Base-by-base conservation (phyloP, 164 flowering plant genomes). In the Annona squamosa region DNA sequence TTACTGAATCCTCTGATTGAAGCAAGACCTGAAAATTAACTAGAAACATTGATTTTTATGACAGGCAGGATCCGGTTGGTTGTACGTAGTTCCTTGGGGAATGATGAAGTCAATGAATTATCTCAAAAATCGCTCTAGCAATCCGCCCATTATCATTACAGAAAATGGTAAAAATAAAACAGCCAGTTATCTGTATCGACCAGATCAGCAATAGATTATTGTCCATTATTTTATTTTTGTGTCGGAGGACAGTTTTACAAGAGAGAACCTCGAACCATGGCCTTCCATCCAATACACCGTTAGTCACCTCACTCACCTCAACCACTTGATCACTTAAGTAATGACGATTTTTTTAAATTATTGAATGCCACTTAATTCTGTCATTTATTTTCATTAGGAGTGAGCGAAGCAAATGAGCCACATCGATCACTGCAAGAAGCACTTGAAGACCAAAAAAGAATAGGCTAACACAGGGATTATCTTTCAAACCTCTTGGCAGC, bases 51-150 rank as follows among this genome's bases (percentile, higher is more conserved):
- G 17, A 37, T 18, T 81, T 63, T 10, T 43, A 44, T 12, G 37
- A 57, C 81, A 92, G 97, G 97, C 91, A 48, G 97, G 93, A 73
- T 94, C 97, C 71, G 75, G 81, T 4, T 94, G 97, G 97, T 90
- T 94, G 46, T 92, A 88, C 73, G 78, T 92, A 75, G 97, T 90
- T 76, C 98, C 98, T 59, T 91, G 97, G 98, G 98, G 98, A 57
- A 64, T 94, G 44, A 73, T 87, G 71, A 91, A 84, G 81, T 67
- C 85, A 78, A 85, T 94, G 64, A 90, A 85, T 75, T 87, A 92
- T 80, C 70, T 91, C 46, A 75, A 87, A 1, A 75, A 78, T 68
- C 85, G 69, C 73, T 92, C 92, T 81, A 84, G 84, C 65, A 86
- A 84, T 66, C 82, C 89, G n/a, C 84, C 84, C 6, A 78, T 91